Percentiles rank a stretch among this genome's conserved stretches.
Evolutionary conservation across 2,329 filamentous ascomycete species (phyloP).

Genomic region (Xylariaceae sp.): DNA sequence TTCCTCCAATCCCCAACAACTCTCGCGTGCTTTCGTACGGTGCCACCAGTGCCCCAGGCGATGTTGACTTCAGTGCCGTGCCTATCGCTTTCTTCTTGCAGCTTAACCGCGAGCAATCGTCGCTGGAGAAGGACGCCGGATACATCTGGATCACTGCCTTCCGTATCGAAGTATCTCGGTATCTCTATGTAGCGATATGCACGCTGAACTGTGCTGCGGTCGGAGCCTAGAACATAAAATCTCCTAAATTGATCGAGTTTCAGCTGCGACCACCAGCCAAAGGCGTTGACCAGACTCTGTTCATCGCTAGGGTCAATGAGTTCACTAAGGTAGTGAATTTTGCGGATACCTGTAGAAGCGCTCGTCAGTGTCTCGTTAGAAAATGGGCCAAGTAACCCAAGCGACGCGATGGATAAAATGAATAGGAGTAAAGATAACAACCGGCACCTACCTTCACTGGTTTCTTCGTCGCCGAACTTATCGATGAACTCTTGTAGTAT

Average conservation of each 20-base stretch:
- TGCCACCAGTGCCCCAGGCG: conserved; percentile 6
- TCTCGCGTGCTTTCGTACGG: not conserved
- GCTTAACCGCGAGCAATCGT: conserved; percentile 8
- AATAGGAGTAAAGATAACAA: not conserved
- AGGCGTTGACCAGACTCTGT: conserved; percentile 58
- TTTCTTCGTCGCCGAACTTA: conserved; percentile 31
- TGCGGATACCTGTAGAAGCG: conserved; percentile 21
- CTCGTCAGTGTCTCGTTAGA: not conserved
- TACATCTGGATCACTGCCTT: conserved; percentile 36
- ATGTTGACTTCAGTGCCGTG: conserved; percentile 9
- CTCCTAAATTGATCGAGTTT: conserved; percentile 48
- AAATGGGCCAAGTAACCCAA: not conserved
- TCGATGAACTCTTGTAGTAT: conserved; percentile 28
- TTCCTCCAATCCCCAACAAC: conserved; percentile 2
- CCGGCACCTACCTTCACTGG: conserved; percentile 25
- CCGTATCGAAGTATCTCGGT: conserved; percentile 35
- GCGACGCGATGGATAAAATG: not conserved
- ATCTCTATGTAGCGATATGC: conserved; percentile 33
- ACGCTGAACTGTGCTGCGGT: conserved; percentile 21
- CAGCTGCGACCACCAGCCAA: conserved; percentile 51
- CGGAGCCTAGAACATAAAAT: conserved; percentile 52
- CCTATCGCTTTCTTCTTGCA: conserved; percentile 8
- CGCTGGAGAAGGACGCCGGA: conserved; percentile 17
- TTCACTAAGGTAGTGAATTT: conserved; percentile 42
- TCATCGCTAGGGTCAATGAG: conserved; percentile 54